phyloP scores from a whole-genome alignment of 1,284 basidiomycete species.

The Melanopsichium pennsylvanicum region DNA sequence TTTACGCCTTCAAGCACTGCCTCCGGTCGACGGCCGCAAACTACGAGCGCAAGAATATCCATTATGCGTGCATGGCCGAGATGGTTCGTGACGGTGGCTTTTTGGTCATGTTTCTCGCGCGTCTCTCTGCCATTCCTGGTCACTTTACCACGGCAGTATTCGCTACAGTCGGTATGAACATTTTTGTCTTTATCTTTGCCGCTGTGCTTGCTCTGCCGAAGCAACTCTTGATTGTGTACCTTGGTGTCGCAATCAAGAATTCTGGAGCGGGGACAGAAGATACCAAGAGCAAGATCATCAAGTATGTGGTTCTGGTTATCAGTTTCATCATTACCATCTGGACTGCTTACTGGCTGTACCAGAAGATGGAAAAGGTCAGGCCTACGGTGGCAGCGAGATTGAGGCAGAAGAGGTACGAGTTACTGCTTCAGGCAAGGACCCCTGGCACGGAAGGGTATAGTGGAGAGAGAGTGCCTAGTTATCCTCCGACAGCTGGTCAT shows the following conservation, averaged over 20 bases:
- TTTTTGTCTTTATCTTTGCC: conserved; percentile 76
- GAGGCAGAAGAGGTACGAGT: conserved; percentile 73
- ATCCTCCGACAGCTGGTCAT: conserved; percentile 4
- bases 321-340: conserved; percentile 73
- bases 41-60: conserved; percentile 75
- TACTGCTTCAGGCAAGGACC: conserved; percentile 41
- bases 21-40: conserved; percentile 74
- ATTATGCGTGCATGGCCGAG: conserved; percentile 79
- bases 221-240: conserved; percentile 66
- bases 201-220: conserved; percentile 80
- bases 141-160: conserved; percentile 75
- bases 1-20: conserved; percentile 73
- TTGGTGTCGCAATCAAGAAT: conserved; percentile 61
- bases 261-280: conserved; percentile 43
- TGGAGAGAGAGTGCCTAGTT: conserved; percentile 5
- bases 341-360: conserved; percentile 84
- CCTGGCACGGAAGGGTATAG: conserved; percentile 23
- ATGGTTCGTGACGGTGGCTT: conserved; percentile 83
- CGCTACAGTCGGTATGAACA: conserved; percentile 76
- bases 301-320: conserved; percentile 61
- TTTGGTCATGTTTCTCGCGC: conserved; percentile 65
- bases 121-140: conserved; percentile 70
- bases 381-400: conserved; percentile 72
- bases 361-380: conserved; percentile 78
- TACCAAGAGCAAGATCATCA: conserved; percentile 59